These are phyloP conservation scores for Melastoma candidum DNA, from an alignment of 441 rosid species.

Conservation along the genomic window DNA sequence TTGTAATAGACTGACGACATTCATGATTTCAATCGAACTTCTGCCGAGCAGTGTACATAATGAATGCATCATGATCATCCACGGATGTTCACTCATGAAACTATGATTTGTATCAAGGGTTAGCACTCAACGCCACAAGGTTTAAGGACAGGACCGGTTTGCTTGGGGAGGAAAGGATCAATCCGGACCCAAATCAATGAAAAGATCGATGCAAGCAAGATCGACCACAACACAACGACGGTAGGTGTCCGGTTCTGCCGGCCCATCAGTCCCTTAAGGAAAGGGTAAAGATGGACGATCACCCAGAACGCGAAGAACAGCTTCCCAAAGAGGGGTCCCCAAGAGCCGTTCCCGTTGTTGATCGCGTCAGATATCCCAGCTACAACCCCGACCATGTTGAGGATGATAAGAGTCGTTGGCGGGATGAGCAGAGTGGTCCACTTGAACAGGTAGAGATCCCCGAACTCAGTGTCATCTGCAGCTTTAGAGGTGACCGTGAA, in stretches of 20 bases:
- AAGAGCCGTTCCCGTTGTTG: constrained; percentile 11
- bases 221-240: constrained; percentile 14
- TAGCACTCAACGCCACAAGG: too few relatives aligned
- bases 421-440: constrained; percentile 21
- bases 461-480: constrained; percentile 8
- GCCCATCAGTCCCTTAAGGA: constrained; percentile 19
- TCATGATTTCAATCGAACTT: too few relatives aligned
- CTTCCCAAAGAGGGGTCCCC: too few relatives aligned
- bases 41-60: too few relatives aligned
- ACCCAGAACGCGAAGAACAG: constrained; percentile 18
- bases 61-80: too few relatives aligned
- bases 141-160: too few relatives aligned
- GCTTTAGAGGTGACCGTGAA: constrained; percentile 10
- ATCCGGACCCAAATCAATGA: constrained; percentile 15
- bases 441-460: constrained; percentile 17
- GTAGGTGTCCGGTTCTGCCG: constrained; percentile 18
- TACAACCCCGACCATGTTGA: constrained; percentile 16
- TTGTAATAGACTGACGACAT: too few relatives aligned
- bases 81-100: too few relatives aligned
- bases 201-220: constrained; percentile 16
- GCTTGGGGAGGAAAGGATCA: constrained; percentile 8
- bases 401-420: constrained; percentile 16
- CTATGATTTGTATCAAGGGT: too few relatives aligned
- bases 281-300: constrained; percentile 15
- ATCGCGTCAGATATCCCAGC: constrained; percentile 17